Evolutionary conservation across 495 filamentous ascomycete genomes (phyloP).

Genomic region (Penicillium tannophilum): DNA sequence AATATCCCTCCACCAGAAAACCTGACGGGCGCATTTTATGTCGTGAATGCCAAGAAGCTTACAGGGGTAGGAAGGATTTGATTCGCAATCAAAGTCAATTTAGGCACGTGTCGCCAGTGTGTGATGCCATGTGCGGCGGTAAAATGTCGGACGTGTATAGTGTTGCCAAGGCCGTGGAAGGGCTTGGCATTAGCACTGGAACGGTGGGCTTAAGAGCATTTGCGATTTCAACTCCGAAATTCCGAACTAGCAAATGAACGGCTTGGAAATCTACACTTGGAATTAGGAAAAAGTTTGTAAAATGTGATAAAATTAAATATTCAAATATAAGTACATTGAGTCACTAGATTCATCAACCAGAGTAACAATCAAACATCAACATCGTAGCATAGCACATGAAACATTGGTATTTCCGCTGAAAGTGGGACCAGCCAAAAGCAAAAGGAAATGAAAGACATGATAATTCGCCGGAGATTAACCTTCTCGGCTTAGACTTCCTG

Average conservation of each 20-base stretch:
- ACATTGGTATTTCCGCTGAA: slow-evolving; percentile 23
- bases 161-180: not conserved
- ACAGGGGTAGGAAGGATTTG: not conserved
- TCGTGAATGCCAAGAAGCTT: not conserved
- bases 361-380: slow-evolving; percentile 10
- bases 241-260: not conserved
- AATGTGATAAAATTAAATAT: slow-evolving; percentile 7
- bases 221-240: not conserved
- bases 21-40: not conserved
- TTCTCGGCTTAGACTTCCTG: slow-evolving; percentile 32
- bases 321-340: slow-evolving; percentile 19
- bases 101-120: not conserved
- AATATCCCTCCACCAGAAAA: not conserved
- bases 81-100: not conserved
- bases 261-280: not conserved
- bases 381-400: slow-evolving; percentile 7
- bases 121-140: not conserved
- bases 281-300: not conserved
- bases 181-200: not conserved
- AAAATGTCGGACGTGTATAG: not conserved
- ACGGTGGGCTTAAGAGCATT: no score
- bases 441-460: not conserved
- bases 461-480: not conserved
- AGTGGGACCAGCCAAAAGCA: slow-evolving; percentile 15
- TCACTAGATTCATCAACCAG: slow-evolving; percentile 9